A percentile compares a stretch with the other conserved stretches of the same genome.
Evolutionary conservation across 345 rosid genomes (phyloP).

Genomic region (Rhodamnia argentea): DNA sequence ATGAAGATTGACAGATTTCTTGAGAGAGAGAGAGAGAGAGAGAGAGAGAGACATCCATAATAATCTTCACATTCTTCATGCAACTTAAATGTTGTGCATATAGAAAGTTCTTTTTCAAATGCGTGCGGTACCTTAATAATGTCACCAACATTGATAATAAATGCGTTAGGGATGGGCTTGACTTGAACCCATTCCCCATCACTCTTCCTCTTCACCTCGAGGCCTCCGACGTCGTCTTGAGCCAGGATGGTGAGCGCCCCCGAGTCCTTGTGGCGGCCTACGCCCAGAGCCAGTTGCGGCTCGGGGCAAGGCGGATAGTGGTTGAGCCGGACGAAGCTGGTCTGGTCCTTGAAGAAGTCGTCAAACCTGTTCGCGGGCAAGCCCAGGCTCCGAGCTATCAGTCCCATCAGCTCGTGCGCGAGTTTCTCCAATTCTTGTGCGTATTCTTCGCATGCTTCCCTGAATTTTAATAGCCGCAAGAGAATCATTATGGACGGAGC

Average conservation of each 20-base stretch:
- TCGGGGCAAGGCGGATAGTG: slow-evolving; percentile 28
- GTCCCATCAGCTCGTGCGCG: slow-evolving; percentile 9
- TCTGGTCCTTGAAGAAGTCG: slow-evolving; percentile 17
- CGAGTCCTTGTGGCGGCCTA: slow-evolving; percentile 19
- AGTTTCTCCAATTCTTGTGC: slow-evolving; percentile 11
- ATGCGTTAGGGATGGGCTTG: slow-evolving; percentile 13
- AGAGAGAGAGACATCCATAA: background rate
- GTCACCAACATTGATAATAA: slow-evolving; percentile 21
- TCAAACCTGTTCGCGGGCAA: slow-evolving; percentile 11
- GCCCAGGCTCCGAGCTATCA: slow-evolving; percentile 24
- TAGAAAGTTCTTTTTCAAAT: background rate
- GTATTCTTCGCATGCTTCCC: slow-evolving; percentile 20
- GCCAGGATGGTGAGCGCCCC: slow-evolving; percentile 18
- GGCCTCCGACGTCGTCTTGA: slow-evolving; percentile 30
- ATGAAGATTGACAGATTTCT: background rate
- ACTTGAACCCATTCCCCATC: slow-evolving; percentile 30
- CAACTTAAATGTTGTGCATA: background rate
- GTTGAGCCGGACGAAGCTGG: slow-evolving; percentile 12
- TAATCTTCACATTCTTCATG: background rate
- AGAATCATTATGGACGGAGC: background rate
- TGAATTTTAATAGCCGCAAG: background rate
- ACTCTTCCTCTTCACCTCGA: slow-evolving; percentile 19
- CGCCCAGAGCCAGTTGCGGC: slow-evolving; percentile 22
- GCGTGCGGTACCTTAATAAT: slow-evolving; percentile 13
- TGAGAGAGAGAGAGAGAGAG: background rate